Conservation (phyloP, 805 yeast species). For the Cephaloascus fragrans region DNA sequence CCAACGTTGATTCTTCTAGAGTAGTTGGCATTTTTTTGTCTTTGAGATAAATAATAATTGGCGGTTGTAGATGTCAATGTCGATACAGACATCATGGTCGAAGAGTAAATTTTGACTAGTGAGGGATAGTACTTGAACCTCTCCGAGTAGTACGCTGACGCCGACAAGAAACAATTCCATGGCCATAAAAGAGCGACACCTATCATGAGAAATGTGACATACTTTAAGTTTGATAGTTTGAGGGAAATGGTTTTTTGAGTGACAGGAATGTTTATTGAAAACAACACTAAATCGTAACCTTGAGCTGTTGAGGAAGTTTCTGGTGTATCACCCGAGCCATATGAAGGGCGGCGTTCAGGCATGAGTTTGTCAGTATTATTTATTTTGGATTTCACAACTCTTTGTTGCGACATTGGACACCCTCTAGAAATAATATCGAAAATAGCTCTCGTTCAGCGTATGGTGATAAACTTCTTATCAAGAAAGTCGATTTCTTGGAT, state of each 20-base stretch:
- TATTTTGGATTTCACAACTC: background rate
- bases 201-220: conserved; percentile 51
- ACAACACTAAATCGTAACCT: background rate
- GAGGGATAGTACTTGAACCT: conserved; percentile 42
- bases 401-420: too few species aligned
- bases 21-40: conserved; percentile 54
- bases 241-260: background rate
- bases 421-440: too few species aligned
- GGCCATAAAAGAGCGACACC: conserved; percentile 92
- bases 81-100: conserved; percentile 83
- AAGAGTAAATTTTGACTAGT: conserved; percentile 53
- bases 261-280: background rate
- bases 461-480: too few species aligned
- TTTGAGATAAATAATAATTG: conserved; percentile 54
- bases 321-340: background rate
- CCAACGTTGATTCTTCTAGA: conserved; percentile 51
- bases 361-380: background rate
- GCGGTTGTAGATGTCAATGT: conserved; percentile 56
- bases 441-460: too few species aligned
- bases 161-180: conserved; percentile 87
- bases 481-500: too few species aligned
- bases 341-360: background rate
- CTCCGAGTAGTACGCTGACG: conserved; percentile 68
- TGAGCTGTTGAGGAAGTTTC: background rate
- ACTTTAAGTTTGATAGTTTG: conserved; percentile 12